Evolutionary conservation across 1,284 basidiomycete genomes (phyloP).

Genomic region (Apiotrichum gracile): DNA sequence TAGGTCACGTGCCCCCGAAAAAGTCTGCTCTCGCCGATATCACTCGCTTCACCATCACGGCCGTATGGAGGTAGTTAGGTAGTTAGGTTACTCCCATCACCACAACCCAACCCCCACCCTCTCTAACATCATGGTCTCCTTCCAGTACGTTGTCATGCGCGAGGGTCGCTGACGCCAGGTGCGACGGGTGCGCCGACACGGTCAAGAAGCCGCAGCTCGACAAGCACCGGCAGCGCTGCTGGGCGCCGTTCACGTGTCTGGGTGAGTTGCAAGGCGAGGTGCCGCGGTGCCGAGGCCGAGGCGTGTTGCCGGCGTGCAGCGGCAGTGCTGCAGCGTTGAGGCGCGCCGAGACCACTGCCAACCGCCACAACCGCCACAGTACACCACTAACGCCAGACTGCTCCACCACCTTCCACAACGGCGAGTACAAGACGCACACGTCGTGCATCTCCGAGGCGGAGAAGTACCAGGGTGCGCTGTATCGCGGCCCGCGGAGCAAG

Average conservation of each 20-base stretch:
- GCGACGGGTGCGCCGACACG: conserved; percentile 67
- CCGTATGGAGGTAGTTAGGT: too few species aligned
- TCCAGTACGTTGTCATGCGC: conserved; percentile 50
- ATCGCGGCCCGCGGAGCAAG: conserved; percentile 63
- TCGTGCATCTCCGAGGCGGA: conserved; percentile 81
- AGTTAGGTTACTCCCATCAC: neutral
- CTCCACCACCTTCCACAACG: conserved; percentile 66
- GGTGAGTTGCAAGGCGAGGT: conserved; percentile 23
- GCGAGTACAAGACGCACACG: conserved; percentile 74
- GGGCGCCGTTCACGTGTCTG: conserved; percentile 71
- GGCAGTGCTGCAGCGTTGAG: too few species aligned
- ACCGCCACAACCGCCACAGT: too few species aligned
- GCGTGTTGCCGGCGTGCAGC: too few species aligned
- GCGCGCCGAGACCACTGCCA: too few species aligned
- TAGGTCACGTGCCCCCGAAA: too few species aligned
- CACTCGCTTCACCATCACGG: too few species aligned
- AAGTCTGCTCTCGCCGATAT: too few species aligned
- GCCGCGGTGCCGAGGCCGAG: neutral
- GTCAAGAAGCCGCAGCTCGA: conserved; percentile 82
- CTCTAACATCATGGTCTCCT: conserved; percentile 53
- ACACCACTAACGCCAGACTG: conserved; percentile 54
- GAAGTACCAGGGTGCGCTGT: conserved; percentile 80
- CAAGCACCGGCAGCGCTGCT: conserved; percentile 48
- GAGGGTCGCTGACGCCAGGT: conserved; percentile 38
- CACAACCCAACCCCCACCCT: neutral